Percentiles rank a stretch among this genome's conserved stretches.
Evolutionary conservation across 768 basidiomycete genomes (phyloP).

Genomic region (Suillus variegatus): DNA sequence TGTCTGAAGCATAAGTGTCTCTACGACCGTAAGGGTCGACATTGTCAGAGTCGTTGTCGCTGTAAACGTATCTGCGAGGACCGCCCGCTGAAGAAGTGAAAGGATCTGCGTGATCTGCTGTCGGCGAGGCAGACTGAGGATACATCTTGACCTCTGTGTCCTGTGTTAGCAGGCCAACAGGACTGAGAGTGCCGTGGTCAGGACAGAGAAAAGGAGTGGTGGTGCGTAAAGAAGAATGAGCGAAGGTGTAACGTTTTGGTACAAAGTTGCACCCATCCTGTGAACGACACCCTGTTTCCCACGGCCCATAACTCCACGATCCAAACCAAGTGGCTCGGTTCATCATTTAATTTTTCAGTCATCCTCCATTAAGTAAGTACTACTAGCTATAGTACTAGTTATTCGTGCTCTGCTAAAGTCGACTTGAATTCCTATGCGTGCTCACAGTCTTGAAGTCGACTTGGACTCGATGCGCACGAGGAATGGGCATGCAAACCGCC

Average conservation of each 20-base stretch:
- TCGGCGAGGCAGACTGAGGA: conserved; percentile 56
- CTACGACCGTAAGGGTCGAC: conserved; percentile 61
- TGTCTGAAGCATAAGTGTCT: conserved; percentile 71
- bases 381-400: neutral
- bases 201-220: conserved; percentile 17
- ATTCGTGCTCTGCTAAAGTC: neutral
- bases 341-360: neutral
- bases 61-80: conserved; percentile 51
- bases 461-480: neutral
- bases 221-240: conserved; percentile 2
- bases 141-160: conserved; percentile 37
- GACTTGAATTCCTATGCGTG: too few relatives aligned
- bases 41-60: conserved; percentile 77
- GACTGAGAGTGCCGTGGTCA: conserved; percentile 15
- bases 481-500: neutral
- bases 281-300: conserved; percentile 27
- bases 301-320: conserved; percentile 13
- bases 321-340: conserved; percentile 24
- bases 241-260: conserved; percentile 3
- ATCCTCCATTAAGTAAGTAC: neutral
- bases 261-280: conserved; percentile 2
- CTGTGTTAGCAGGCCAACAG: conserved; percentile 16
- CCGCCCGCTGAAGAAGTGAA: conserved; percentile 48
- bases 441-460: neutral
- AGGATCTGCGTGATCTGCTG: conserved; percentile 67